Conservation (phyloP, 345 rosid species). For the Linum lewisii region DNA sequence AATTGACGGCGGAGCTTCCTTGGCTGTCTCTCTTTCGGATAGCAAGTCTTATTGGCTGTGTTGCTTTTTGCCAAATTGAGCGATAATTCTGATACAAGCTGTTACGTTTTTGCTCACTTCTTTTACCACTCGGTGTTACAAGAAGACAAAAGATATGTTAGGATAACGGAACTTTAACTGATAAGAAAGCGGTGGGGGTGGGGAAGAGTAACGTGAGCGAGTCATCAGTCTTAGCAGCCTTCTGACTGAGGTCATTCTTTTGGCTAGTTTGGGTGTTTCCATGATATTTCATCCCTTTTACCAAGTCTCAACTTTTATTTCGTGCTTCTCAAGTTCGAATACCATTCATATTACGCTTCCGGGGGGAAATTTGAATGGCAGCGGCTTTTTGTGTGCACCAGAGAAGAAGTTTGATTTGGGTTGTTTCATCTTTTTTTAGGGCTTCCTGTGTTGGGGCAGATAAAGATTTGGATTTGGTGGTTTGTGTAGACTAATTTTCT, state of each 20-base stretch:
- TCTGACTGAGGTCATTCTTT: neutral
- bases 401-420: neutral
- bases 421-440: neutral
- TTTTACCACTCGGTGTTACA: neutral
- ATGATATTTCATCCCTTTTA: neutral
- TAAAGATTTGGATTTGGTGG: neutral
- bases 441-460: neutral
- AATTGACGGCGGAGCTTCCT: neutral
- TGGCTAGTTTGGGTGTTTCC: neutral
- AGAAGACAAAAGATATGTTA: neutral
- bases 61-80: neutral
- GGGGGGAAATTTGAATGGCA: neutral
- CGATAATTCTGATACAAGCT: neutral
- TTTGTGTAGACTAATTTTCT: conserved; percentile 10
- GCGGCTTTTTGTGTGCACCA: neutral
- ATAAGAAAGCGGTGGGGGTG: neutral
- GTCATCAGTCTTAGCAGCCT: neutral
- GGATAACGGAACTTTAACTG: neutral
- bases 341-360: neutral
- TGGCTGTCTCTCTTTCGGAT: neutral
- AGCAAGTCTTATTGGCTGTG: no score
- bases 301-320: neutral
- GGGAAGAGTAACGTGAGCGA: neutral
- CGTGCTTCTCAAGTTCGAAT: neutral
- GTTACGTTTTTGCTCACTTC: neutral